Evolutionary conservation across 1,139 yeast species (phyloP), one percentile per base, ranked within the genome.

Genomic region (Spathaspora sp.): DNA sequence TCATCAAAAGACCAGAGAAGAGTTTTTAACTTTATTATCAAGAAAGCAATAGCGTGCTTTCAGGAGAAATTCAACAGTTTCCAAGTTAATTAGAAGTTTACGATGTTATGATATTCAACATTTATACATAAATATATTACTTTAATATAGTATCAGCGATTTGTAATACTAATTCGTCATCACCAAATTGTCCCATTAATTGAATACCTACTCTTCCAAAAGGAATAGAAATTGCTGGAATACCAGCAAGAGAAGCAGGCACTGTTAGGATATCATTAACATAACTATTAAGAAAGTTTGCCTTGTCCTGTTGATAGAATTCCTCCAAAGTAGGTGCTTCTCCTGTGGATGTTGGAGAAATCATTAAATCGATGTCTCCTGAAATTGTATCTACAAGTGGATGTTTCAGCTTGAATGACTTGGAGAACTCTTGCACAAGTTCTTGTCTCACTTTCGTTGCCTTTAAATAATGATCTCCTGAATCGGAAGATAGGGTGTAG

Each of bases 1-100:
- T 48, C 88, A 89, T 43, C 97, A 90, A 65, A 89, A 89, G 72
- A 93, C 99, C 4, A 81, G 99, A 59, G 99, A 95, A 63, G 99
- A 93, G 68, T 93, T 95, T 58, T 78, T 95, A 63, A 85, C 90
- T n/a, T 72, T 89, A 53, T 70, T 89, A 57, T 86, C 86, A 44
- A 81, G 87, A 66, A 67, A 64, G 45, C 73, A 55, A 47, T 16
- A 26, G 16, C 15, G 11, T 33, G 42, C 11, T 9, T 36, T 25
- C 23, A 33, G 25, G 39, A 8, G 47, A 43, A 44, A 48, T 59
- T 63, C 65, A 62, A 59, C 65, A 55, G 51, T 50, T 48, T 49
- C 47, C 42, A 37, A 20, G 27, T 29, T 38, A 25, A 34, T 43
- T 29, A 16, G n/a, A 8, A 6, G 13, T 37, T 37, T 49, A 68